Evolutionary conservation across 306 rosid genomes (phyloP).

Genomic region (Inga oerstediana): DNA sequence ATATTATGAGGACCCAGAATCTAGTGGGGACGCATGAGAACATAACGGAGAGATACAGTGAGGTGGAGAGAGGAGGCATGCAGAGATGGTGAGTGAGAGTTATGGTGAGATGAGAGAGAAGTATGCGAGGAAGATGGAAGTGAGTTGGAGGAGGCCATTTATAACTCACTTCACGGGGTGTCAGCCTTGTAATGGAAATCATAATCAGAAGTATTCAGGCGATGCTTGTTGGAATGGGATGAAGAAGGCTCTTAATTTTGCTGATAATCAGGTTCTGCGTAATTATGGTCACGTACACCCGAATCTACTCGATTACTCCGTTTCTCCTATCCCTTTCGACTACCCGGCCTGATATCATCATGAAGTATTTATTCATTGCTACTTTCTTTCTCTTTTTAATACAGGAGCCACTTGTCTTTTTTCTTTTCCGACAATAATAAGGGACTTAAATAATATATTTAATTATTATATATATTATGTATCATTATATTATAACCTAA

Average conservation of each 20-base stretch:
- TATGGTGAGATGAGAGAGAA: conserved; percentile 56
- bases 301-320: conserved; percentile 36
- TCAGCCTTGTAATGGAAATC: conserved; percentile 87
- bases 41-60: conserved; percentile 38
- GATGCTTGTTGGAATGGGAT: conserved; percentile 77
- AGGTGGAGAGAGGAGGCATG: conserved; percentile 62
- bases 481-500: too few species aligned
- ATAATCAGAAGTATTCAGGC: conserved; percentile 60
- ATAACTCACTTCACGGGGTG: conserved; percentile 90
- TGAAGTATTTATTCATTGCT: conserved; percentile 19
- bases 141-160: conserved; percentile 69
- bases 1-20: too few species aligned
- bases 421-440: too few species aligned
- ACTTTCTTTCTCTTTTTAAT: too few species aligned
- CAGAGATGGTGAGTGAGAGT: conserved; percentile 66
- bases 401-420: too few species aligned
- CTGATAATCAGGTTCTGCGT: conserved; percentile 84
- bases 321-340: conserved; percentile 63
- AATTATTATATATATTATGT: too few species aligned
- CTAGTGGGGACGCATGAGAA: conserved; percentile 49
- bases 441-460: too few species aligned
- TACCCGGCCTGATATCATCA: conserved; percentile 38
- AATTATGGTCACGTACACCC: conserved; percentile 59
- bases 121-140: neutral
- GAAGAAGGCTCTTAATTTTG: conserved; percentile 68